phyloP scores from a whole-genome alignment of 345 rosid species.

The Ceriops decandra region DNA sequence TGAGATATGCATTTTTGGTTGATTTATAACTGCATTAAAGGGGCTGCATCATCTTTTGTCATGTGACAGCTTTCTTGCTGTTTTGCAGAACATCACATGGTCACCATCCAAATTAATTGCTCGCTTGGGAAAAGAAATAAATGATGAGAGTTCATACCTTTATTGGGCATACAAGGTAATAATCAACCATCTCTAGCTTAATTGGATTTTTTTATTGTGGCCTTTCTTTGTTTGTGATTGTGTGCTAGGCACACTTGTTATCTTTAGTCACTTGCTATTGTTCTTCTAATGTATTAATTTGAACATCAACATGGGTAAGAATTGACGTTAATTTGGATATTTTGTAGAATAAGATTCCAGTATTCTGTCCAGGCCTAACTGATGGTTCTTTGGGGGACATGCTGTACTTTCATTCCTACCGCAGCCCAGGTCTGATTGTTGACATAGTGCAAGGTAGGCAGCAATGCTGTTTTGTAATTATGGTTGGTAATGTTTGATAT shows the following conservation, averaged over 20 bases:
- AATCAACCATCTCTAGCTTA: background rate
- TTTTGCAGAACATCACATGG: slow-evolving; percentile 63
- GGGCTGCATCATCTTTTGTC: slow-evolving; percentile 1
- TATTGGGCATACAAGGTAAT: slow-evolving; percentile 93
- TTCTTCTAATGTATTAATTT: background rate
- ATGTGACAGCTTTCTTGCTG: slow-evolving; percentile 5
- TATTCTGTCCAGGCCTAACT: slow-evolving; percentile 85
- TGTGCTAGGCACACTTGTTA: background rate
- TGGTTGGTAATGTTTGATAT: background rate
- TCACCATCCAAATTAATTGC: slow-evolving; percentile 84
- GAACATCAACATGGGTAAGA: background rate
- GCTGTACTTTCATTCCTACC: slow-evolving; percentile 83
- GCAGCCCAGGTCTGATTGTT: slow-evolving; percentile 51
- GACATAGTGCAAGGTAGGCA: slow-evolving; percentile 68
- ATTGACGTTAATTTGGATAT: slow-evolving; percentile 5
- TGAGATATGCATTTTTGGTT: background rate
- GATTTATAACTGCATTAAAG: background rate
- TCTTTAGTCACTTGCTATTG: background rate
- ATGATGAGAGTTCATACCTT: slow-evolving; percentile 76
- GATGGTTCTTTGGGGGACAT: slow-evolving; percentile 98
- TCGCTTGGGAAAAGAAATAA: slow-evolving; percentile 83
- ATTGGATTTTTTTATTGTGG: background rate
- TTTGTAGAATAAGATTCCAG: slow-evolving; percentile 83
- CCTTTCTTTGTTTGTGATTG: background rate
- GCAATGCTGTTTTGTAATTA: background rate